A percentile compares a stretch with the other conserved stretches of the same genome.
Evolutionary conservation across 768 basidiomycete genomes (phyloP).

Genomic region (Auricularia cornea): DNA sequence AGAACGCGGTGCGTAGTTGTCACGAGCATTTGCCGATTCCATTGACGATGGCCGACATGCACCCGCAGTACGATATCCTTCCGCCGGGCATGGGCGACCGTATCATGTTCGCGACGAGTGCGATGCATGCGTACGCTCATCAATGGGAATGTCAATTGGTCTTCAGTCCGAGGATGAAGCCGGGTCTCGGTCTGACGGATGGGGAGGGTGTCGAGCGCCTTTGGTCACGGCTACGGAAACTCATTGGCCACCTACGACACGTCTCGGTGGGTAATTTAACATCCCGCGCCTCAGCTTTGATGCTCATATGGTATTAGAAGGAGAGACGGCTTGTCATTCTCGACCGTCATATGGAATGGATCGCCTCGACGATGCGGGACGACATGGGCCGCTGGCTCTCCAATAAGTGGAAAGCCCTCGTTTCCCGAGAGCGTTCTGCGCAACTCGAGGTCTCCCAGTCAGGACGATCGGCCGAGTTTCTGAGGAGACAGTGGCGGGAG

Average conservation of each 20-base stretch:
- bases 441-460: slow-evolving; percentile 12
- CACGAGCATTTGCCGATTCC: too few species aligned
- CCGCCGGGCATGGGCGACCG: neutral
- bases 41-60: too few species aligned
- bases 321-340: slow-evolving; percentile 25
- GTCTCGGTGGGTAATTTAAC: neutral
- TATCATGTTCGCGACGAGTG: neutral
- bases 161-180: neutral
- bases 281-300: too few species aligned
- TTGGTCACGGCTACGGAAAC: neutral
- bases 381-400: slow-evolving; percentile 29
- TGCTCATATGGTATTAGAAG: slow-evolving; percentile 7
- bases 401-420: slow-evolving; percentile 12
- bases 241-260: neutral
- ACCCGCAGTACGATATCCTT: neutral
- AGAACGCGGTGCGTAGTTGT: too few species aligned
- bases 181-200: neutral
- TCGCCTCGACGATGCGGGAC: slow-evolving; percentile 18
- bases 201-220: neutral
- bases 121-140: slow-evolving; percentile 3
- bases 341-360: slow-evolving; percentile 22
- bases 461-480: slow-evolving; percentile 10
- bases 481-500: slow-evolving; percentile 24
- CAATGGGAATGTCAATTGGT: slow-evolving; percentile 1
- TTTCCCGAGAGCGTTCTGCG: slow-evolving; percentile 10